A percentile compares a stretch with the other conserved stretches of the same genome.
Evolutionary conservation across 2,329 filamentous ascomycete species (phyloP).

Genomic region (Curvularia lunata): DNA sequence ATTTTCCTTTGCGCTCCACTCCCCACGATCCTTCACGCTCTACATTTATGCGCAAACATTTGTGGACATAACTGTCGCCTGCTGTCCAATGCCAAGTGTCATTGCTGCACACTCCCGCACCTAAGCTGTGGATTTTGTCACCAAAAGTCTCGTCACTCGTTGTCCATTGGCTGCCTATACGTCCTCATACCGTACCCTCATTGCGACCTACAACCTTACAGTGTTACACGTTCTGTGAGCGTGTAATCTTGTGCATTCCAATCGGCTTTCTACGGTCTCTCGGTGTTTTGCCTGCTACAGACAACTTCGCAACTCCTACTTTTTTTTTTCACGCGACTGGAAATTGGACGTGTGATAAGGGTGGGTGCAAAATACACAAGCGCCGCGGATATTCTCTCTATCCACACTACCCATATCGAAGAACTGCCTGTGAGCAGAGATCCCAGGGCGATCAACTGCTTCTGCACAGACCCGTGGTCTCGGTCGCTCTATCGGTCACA

Average conservation of each 20-base stretch:
- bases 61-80: background rate
- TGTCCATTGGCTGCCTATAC: conserved; percentile 13
- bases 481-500: background rate
- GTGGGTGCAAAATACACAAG: background rate
- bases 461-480: background rate
- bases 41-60: conserved; percentile 1
- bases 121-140: background rate
- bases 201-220: conserved; percentile 11
- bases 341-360: background rate
- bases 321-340: background rate
- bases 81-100: background rate
- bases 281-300: background rate
- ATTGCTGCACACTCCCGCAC: background rate
- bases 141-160: conserved; percentile 7
- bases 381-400: background rate
- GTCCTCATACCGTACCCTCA: conserved; percentile 9
- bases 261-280: background rate
- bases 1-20: conserved; percentile 1
- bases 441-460: background rate
- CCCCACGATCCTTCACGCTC: background rate
- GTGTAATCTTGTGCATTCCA: conserved; percentile 1
- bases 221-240: conserved; percentile 15
- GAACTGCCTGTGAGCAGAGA: background rate
- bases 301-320: background rate
- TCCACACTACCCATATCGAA: background rate